Conservation (phyloP, 805 yeast genomes). For the Danielia reshetovae region DNA sequence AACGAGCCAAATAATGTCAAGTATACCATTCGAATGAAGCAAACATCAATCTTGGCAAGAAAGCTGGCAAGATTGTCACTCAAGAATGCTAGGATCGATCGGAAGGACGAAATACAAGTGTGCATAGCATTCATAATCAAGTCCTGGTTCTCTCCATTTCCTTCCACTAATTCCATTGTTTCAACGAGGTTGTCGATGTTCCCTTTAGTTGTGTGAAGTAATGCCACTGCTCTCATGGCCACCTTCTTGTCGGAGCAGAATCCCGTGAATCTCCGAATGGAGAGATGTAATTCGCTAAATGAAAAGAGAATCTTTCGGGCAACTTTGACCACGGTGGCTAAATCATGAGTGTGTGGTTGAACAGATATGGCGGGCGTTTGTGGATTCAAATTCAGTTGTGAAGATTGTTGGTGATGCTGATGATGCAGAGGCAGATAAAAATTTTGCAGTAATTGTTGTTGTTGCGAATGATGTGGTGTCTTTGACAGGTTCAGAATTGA, state of each 20-base stretch:
- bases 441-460: too few relatives aligned
- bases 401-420: not conserved
- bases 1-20: constrained; percentile 51
- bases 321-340: constrained; percentile 33
- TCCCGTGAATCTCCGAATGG: constrained; percentile 52
- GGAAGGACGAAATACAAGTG: constrained; percentile 44
- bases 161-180: constrained; percentile 47
- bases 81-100: constrained; percentile 45
- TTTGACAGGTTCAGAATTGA: not conserved
- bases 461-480: constrained; percentile 1
- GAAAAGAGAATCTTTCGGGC: constrained; percentile 62
- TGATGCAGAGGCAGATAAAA: constrained; percentile 1
- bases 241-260: constrained; percentile 55
- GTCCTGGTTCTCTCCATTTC: constrained; percentile 27
- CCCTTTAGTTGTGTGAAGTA: constrained; percentile 48
- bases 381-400: too few relatives aligned
- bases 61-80: constrained; percentile 46
- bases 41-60: constrained; percentile 56
- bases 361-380: too few relatives aligned
- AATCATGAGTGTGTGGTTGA: constrained; percentile 13
- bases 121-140: constrained; percentile 29
- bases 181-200: constrained; percentile 56
- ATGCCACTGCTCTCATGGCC: constrained; percentile 50
- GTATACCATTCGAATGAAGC: constrained; percentile 41
- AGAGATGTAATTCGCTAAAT: constrained; percentile 61